Base-by-base conservation (phyloP, 306 rosid species). In the Lotus japonicus region DNA sequence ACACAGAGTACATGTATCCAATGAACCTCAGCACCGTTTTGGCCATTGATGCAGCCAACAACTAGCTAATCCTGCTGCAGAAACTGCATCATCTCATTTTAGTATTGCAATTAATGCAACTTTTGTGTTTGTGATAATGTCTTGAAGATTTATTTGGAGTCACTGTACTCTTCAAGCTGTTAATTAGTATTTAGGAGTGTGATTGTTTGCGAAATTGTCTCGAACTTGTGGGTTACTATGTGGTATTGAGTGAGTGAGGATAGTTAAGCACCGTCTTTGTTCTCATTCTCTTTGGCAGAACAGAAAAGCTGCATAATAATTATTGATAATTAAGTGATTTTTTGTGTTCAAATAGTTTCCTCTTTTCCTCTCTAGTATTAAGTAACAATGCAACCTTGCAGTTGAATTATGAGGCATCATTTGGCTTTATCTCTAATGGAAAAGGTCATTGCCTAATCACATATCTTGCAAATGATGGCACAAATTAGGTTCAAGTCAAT, bases 1-100 rank as follows among this genome's bases (percentile, higher is more conserved):
- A 84, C 53, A 43, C 75, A 11, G n/a, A 83, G 7, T 90, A 90
- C 19, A 90, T 90, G 90, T 11, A 73, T 78, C 97, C 97, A 6
- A 83, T 91, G 92, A 91, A 91, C 48, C 97, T 91, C 76, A 84
- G 86, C 87, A 88, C 97, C 80, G 79, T 74, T 78, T 38, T 91
- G 71, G 81, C 88, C 16, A 44, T 28, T 0, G 33, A 31, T 90
- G 86, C 89, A 86, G 72, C 92, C 60, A 67, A 68, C 63, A 64
- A 66, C 11, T 28, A 43, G 44, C 56, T 36, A 23, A 18, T 28
- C 14, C 23, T 51, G 31, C 17, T n/a, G n/a, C n/a, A n/a, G n/a
- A n/a, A n/a, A n/a, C n/a, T n/a, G n/a, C n/a, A n/a, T n/a, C n/a
- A 49, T 53, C 9, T 43, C 58, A 31, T 64, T 73, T 57, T 55